Evolutionary conservation across 2,329 filamentous ascomycete genomes (phyloP).

Genomic region (Pestalotiopsis sp.): DNA sequence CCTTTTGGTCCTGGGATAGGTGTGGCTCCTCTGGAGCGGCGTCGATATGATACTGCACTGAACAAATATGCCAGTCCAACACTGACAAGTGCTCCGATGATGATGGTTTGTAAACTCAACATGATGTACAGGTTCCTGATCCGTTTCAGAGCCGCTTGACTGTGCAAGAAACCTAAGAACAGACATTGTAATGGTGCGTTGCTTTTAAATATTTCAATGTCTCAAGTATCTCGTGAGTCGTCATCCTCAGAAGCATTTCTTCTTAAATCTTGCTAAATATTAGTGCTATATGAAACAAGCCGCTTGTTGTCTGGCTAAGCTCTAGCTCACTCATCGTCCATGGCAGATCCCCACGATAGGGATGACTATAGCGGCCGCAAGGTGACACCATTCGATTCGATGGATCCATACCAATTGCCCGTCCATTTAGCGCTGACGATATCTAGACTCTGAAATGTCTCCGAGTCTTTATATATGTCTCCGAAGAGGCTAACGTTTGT

Average conservation of each 20-base stretch:
- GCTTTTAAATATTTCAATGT: too few relatives aligned
- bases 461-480: neutral
- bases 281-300: too few relatives aligned
- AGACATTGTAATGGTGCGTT: too few relatives aligned
- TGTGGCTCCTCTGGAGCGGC: neutral
- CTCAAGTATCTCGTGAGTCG: too few relatives aligned
- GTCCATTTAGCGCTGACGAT: neutral
- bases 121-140: neutral
- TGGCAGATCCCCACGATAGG: neutral
- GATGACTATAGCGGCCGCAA: neutral
- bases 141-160: too few relatives aligned
- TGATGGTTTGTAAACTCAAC: neutral
- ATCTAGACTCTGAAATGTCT: neutral
- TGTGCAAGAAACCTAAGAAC: too few relatives aligned
- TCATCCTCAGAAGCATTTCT: too few relatives aligned
- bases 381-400: neutral
- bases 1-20: slow-evolving; percentile 5
- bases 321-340: too few relatives aligned
- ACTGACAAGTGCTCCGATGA: neutral
- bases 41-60: neutral
- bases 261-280: too few relatives aligned
- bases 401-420: neutral
- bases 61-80: neutral
- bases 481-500: neutral
- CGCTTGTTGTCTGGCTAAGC: too few relatives aligned